phyloP scores from a whole-genome alignment of 169 alveolate species.

The Eimeria praecox region DNA sequence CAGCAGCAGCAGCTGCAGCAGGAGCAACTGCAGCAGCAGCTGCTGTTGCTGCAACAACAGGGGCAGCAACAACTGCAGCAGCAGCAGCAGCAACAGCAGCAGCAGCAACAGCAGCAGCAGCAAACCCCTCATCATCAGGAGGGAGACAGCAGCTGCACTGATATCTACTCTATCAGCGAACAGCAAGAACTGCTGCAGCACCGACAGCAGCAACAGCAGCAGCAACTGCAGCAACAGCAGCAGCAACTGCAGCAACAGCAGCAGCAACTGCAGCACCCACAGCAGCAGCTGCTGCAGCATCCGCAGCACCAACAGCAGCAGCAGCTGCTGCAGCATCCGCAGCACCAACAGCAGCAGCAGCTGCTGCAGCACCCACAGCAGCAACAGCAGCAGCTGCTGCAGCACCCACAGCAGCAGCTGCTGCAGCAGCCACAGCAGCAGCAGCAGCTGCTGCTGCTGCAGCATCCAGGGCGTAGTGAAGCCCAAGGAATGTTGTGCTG shows the following conservation, averaged over 20 bases:
- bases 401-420: too few relatives aligned
- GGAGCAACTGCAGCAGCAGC: background rate
- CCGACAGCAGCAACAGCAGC: background rate
- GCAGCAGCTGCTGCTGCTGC: background rate
- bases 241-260: too few relatives aligned
- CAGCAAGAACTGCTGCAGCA: constrained; percentile 8
- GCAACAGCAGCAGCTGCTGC: background rate
- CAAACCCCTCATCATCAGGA: too few relatives aligned
- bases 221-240: too few relatives aligned
- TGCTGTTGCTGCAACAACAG: background rate
- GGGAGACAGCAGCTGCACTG: background rate
- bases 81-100: background rate
- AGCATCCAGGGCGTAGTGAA: background rate
- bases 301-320: constrained; percentile 4
- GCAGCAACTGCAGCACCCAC: too few relatives aligned
- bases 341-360: background rate
- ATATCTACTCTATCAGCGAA: background rate
- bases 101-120: constrained; percentile 29
- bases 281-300: background rate
- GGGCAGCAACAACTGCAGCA: background rate
- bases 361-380: constrained; percentile 14
- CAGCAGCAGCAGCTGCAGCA: constrained; percentile 16
- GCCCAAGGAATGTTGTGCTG: background rate
- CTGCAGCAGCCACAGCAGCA: too few relatives aligned
- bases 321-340: too few relatives aligned